A percentile compares a stretch with the other conserved stretches of the same genome.
Conservation (phyloP, 768 basidiomycete species). For the Daedaleopsis nitida region DNA sequence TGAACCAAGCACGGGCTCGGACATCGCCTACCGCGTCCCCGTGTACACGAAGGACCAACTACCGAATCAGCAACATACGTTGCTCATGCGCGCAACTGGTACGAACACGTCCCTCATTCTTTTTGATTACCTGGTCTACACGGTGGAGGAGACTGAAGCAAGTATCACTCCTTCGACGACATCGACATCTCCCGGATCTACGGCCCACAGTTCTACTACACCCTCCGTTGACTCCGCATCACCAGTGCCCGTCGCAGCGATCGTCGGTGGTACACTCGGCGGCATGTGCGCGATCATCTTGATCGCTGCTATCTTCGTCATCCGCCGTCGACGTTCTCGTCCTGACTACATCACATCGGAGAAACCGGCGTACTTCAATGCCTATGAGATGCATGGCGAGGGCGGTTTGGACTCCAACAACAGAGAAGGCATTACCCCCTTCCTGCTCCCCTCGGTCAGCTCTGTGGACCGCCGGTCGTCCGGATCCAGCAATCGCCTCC, state of each 20-base stretch:
- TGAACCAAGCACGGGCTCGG: neutral
- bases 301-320: neutral
- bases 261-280: conserved; percentile 3
- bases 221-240: neutral
- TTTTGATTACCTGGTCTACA: conserved; percentile 13
- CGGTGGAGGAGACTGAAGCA: neutral
- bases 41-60: conserved; percentile 2
- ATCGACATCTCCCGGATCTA: neutral
- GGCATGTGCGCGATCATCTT: neutral
- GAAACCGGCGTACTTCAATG: too few species aligned
- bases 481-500: too few species aligned
- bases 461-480: too few species aligned
- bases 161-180: neutral
- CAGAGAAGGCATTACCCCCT: too few species aligned
- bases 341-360: neutral
- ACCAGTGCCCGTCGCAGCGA: neutral
- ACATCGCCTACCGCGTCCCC: conserved; percentile 4
- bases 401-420: too few species aligned
- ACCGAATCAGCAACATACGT: neutral
- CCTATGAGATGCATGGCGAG: too few species aligned
- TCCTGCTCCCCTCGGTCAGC: too few species aligned
- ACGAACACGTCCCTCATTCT: neutral
- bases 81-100: conserved; percentile 1
- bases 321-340: neutral
- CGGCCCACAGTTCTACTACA: neutral